Evolutionary conservation across 2,329 filamentous ascomycete species (phyloP), one percentile per base, ranked within the genome.

Genomic region (Fusarium sp.): DNA sequence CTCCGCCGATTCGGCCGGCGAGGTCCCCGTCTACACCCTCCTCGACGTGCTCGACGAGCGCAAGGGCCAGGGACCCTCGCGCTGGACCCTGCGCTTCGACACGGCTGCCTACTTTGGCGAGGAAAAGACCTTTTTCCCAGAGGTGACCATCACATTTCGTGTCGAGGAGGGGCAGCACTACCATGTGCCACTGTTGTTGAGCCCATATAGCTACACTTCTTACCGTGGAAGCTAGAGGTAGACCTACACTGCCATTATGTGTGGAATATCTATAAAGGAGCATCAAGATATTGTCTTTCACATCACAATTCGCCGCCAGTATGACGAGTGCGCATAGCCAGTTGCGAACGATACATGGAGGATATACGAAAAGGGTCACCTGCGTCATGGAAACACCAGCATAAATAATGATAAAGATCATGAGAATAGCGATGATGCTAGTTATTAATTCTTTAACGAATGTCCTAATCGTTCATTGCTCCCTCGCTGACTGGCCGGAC

Each of bases 131-230:
- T 91, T 92, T 78, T 91, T 91, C 79, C 90, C 90, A 45, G 88
- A 90, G 83, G 89, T 89, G 20, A 82, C 83, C 18, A 86, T 92
- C 42, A 85, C 86, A 1, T 90, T 90, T 70, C 83, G 85, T 58
- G 88, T 91, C 25, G 80, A 84, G 13, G 82, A 85, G 78, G 87
- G 86, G 25, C 91, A 94, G 86, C 91, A 93, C 79, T 96, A 94
- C 80, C 94, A 97, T 84, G 93, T 97, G 4, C 94, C 94, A 52
- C 82, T 97, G 79, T 80, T 97, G 81, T 81, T 96, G 84, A 91
- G 92, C 73, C 94, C 94, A 33, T 95, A 92, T 84, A 93, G 92
- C 80, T 97, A 95, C 84, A 93, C 92, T 45, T 96, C 94, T 11
- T 97, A 97, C 83, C 86, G 94, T 57, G 94, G 94, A 18, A 94